These are phyloP conservation scores for Xylariaceae sp. DNA, from an alignment of 2,329 filamentous ascomycete genomes.

Conservation along the genomic window DNA sequence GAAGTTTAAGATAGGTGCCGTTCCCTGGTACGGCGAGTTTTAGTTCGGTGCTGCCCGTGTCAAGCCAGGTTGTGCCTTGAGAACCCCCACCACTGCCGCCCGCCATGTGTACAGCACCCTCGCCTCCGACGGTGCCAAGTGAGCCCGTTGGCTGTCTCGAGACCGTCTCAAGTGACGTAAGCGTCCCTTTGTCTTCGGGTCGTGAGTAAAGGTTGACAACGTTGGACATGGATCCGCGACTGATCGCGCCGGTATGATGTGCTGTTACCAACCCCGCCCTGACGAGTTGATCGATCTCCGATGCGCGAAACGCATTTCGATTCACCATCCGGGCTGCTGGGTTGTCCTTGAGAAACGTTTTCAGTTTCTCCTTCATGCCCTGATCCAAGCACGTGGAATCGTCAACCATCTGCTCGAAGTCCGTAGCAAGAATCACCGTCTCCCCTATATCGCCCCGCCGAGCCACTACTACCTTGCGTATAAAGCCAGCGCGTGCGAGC, in stretches of 20 bases:
- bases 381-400: slow-evolving; percentile 41
- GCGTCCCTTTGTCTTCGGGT: slow-evolving; percentile 56
- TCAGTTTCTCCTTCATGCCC: slow-evolving; percentile 54
- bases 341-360: slow-evolving; percentile 52
- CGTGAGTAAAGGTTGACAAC: slow-evolving; percentile 48
- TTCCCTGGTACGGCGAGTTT: slow-evolving; percentile 68
- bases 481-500: slow-evolving; percentile 56
- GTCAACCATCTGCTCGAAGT: slow-evolving; percentile 55
- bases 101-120: slow-evolving; percentile 64
- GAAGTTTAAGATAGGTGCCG: slow-evolving; percentile 68
- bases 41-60: slow-evolving; percentile 42
- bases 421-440: slow-evolving; percentile 60
- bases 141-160: slow-evolving; percentile 69
- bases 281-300: slow-evolving; percentile 54
- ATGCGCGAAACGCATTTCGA: slow-evolving; percentile 28
- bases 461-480: slow-evolving; percentile 67
- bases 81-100: slow-evolving; percentile 56
- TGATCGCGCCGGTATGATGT: slow-evolving; percentile 40
- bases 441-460: slow-evolving; percentile 65
- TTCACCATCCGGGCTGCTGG: slow-evolving; percentile 49
- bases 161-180: slow-evolving; percentile 64
- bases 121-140: slow-evolving; percentile 68
- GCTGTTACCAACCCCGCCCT: slow-evolving; percentile 68
- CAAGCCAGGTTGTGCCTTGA: slow-evolving; percentile 45
- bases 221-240: slow-evolving; percentile 35